A percentile compares a stretch with the other conserved stretches of the same genome.
phyloP scores from a whole-genome alignment of 192 early-diverging fungal species.

The Podila epicladia region DNA sequence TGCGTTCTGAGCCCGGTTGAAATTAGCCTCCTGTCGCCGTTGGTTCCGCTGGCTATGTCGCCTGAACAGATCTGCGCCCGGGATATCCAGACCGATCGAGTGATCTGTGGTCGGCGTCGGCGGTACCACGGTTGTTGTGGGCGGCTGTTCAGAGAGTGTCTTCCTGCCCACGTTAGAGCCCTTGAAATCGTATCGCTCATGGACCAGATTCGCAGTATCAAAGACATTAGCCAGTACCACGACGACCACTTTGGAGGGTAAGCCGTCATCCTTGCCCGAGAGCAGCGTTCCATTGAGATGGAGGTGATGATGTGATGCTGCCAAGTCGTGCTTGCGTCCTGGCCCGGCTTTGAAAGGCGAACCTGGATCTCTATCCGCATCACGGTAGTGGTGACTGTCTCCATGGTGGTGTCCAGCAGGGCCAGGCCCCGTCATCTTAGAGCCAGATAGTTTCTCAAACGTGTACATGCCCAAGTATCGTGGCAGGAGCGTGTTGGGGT shows the following conservation, averaged over 20 bases:
- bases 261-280: conserved; percentile 21
- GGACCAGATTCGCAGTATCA: conserved; percentile 36
- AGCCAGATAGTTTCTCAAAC: conserved; percentile 25
- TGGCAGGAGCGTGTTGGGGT: conserved; percentile 42
- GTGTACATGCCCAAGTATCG: conserved; percentile 50
- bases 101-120: background rate
- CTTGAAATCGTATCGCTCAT: conserved; percentile 50
- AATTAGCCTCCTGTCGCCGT: too few relatives aligned
- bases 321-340: background rate
- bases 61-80: background rate
- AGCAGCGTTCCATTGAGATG: conserved; percentile 43
- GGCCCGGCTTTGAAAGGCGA: background rate
- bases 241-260: conserved; percentile 39
- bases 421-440: conserved; percentile 5
- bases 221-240: conserved; percentile 47
- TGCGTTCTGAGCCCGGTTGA: too few relatives aligned
- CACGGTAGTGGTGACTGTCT: background rate
- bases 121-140: background rate
- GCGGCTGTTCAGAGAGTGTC: conserved; percentile 15
- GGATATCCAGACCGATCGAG: background rate
- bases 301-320: conserved; percentile 11
- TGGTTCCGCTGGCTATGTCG: background rate
- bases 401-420: background rate
- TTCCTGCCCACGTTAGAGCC: conserved; percentile 42
- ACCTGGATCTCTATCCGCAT: background rate